A percentile compares a stretch with the other conserved stretches of the same genome.
phyloP scores from a whole-genome alignment of 148 eudicot genomes.

The Suaeda aralocaspica region DNA sequence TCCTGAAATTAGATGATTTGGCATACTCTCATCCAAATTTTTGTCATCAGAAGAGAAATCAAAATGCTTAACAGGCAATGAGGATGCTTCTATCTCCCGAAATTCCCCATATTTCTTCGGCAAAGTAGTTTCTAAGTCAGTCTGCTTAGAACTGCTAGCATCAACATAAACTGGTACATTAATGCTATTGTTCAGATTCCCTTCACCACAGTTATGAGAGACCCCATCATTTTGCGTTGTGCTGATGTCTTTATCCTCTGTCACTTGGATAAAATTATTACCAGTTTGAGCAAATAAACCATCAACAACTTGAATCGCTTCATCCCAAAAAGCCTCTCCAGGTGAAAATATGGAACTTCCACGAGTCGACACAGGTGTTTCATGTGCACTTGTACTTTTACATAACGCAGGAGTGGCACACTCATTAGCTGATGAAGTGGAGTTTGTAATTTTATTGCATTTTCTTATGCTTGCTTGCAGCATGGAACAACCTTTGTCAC shows the following conservation, averaged over 20 bases:
- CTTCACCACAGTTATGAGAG: constrained; percentile 28
- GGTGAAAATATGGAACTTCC: constrained; percentile 86
- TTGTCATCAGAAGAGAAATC: constrained; percentile 69
- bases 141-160: constrained; percentile 26
- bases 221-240: constrained; percentile 23
- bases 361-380: constrained; percentile 68
- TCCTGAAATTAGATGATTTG: constrained; percentile 20
- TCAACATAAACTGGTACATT: constrained; percentile 23
- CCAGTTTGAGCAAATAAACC: constrained; percentile 47
- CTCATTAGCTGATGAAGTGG: constrained; percentile 14
- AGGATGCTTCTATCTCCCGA: constrained; percentile 58
- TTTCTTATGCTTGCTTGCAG: constrained; percentile 53
- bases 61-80: constrained; percentile 86
- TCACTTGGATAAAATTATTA: constrained; percentile 22
- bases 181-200: constrained; percentile 20
- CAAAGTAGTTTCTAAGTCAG: constrained; percentile 31
- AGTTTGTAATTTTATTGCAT: constrained; percentile 42
- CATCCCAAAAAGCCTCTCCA: constrained; percentile 95
- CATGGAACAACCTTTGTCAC: constrained; percentile 24
- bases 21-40: constrained; percentile 28
- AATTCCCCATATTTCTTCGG: constrained; percentile 31
- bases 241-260: constrained; percentile 23
- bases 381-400: constrained; percentile 34
- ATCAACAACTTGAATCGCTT: constrained; percentile 86
- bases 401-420: constrained; percentile 56